Percentiles rank a stretch among this genome's conserved stretches.
Evolutionary conservation across 2,329 filamentous ascomycete genomes (phyloP).

Genomic region (Cercospora sojina): DNA sequence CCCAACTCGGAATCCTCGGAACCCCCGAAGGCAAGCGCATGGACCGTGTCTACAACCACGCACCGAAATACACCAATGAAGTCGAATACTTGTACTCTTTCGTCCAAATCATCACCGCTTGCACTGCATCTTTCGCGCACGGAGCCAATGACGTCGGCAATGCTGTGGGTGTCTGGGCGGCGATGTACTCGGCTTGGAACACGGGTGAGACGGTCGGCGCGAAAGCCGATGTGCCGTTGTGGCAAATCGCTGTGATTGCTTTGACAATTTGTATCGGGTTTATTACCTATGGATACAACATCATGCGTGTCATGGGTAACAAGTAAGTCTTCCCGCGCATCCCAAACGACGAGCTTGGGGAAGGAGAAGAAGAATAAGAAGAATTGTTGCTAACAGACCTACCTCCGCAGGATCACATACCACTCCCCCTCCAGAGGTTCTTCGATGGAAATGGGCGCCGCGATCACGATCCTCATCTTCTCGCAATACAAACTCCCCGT

Average conservation of each 20-base stretch:
- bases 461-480: slow-evolving; percentile 61
- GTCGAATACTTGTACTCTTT: slow-evolving; percentile 63
- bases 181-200: slow-evolving; percentile 60
- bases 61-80: slow-evolving; percentile 59
- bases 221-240: slow-evolving; percentile 55
- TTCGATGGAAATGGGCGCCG: slow-evolving; percentile 57
- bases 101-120: slow-evolving; percentile 63
- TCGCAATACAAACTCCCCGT: slow-evolving; percentile 61
- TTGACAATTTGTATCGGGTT: slow-evolving; percentile 54
- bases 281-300: slow-evolving; percentile 62
- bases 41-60: slow-evolving; percentile 58
- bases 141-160: slow-evolving; percentile 63
- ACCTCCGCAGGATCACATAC: slow-evolving; percentile 55
- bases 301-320: slow-evolving; percentile 47
- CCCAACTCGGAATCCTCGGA: slow-evolving; percentile 19
- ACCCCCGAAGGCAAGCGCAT: slow-evolving; percentile 19
- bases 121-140: slow-evolving; percentile 68
- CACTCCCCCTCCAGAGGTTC: slow-evolving; percentile 59
- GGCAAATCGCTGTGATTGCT: slow-evolving; percentile 59
- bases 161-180: slow-evolving; percentile 61
- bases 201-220: slow-evolving; percentile 42
- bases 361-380: not conserved
- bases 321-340: slow-evolving; percentile 16
- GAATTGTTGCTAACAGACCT: not conserved
- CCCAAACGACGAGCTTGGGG: no score